These are phyloP conservation scores for Skeletonema marinoi DNA, from an alignment of 108 stramenopile genomes.

Conservation along the genomic window DNA sequence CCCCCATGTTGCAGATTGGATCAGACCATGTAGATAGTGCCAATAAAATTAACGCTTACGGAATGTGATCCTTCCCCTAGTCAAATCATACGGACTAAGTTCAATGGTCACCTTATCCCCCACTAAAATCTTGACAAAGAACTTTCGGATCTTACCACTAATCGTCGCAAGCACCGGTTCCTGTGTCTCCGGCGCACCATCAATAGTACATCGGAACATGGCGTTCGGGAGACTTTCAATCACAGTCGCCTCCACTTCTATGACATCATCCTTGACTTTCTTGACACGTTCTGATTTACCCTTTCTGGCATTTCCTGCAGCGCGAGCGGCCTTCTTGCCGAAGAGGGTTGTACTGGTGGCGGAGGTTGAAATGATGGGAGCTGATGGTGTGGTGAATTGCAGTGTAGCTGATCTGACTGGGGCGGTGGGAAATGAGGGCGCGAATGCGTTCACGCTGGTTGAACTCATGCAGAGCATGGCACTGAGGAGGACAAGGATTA, in stretches of 20 bases:
- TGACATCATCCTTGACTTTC: slow-evolving; percentile 90
- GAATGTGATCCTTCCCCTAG: slow-evolving; percentile 93
- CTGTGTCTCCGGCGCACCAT: slow-evolving; percentile 83
- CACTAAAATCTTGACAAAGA: slow-evolving; percentile 91
- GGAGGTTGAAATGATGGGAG: slow-evolving; percentile 13
- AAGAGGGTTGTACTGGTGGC: slow-evolving; percentile 41
- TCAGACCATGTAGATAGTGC: neutral
- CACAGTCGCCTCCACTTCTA: slow-evolving; percentile 87
- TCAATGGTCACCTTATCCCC: slow-evolving; percentile 93
- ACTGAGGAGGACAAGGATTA: slow-evolving; percentile 22
- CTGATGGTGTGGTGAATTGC: neutral
- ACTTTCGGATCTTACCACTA: slow-evolving; percentile 92
- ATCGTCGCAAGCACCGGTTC: slow-evolving; percentile 87
- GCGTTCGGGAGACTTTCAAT: slow-evolving; percentile 91
- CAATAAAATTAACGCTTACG: slow-evolving; percentile 71
- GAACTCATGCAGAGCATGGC: slow-evolving; percentile 32
- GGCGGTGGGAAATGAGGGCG: slow-evolving; percentile 9
- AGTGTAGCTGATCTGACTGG: neutral
- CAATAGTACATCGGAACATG: slow-evolving; percentile 90
- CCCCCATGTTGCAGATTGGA: neutral
- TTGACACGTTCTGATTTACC: slow-evolving; percentile 68
- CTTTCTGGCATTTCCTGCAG: slow-evolving; percentile 73
- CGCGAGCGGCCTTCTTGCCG: slow-evolving; percentile 85
- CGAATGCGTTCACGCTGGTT: slow-evolving; percentile 24
- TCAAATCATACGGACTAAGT: slow-evolving; percentile 93